These are phyloP conservation scores for Mycena albidolilacea DNA, from an alignment of 768 basidiomycete genomes.

Conservation along the genomic window DNA sequence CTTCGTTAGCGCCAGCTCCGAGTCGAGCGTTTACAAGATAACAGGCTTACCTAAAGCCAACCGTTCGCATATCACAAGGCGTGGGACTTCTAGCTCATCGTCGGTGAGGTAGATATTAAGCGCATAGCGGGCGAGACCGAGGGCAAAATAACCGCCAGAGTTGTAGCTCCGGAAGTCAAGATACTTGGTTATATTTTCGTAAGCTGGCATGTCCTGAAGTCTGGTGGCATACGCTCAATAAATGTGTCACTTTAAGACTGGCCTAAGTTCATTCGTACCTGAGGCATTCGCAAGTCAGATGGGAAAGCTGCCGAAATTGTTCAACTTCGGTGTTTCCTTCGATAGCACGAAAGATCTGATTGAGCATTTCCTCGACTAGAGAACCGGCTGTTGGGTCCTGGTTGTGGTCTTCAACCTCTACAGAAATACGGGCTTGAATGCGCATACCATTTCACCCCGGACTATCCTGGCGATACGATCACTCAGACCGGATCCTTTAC, in stretches of 20 bases:
- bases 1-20: background rate
- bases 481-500: background rate
- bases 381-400: background rate
- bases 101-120: background rate
- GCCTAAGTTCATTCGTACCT: background rate
- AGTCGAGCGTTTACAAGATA: background rate
- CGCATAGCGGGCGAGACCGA: background rate
- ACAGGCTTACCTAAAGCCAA: background rate
- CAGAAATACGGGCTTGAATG: too few relatives aligned
- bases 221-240: background rate
- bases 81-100: background rate
- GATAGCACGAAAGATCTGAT: background rate
- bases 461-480: background rate
- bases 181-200: background rate
- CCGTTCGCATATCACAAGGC: background rate
- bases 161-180: background rate
- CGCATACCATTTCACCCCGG: background rate
- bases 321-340: background rate
- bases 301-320: background rate
- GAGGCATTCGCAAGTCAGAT: background rate
- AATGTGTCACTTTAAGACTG: background rate
- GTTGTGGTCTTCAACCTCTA: background rate
- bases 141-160: background rate
- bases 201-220: background rate
- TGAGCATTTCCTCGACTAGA: background rate